These are phyloP conservation scores for Scortechinia acanthostroma DNA, from an alignment of 2,329 filamentous ascomycete species.

Conservation along the genomic window DNA sequence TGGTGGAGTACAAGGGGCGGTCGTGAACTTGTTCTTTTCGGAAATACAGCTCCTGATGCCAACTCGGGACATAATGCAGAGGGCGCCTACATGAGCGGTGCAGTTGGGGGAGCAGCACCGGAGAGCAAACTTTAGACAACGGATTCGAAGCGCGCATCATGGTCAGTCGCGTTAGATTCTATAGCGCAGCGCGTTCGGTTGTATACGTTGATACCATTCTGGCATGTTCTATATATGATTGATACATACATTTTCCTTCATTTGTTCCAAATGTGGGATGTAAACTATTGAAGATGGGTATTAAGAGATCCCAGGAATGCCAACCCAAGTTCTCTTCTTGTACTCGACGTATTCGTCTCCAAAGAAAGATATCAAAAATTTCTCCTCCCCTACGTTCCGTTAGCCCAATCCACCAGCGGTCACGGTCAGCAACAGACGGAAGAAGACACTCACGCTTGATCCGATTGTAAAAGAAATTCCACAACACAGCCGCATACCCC, in stretches of 20 bases:
- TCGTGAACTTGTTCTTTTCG: conserved; percentile 13
- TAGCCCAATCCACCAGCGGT: too few species aligned
- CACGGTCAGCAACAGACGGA: neutral
- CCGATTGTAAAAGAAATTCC: conserved; percentile 73
- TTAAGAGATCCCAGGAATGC: neutral
- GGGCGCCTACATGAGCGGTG: neutral
- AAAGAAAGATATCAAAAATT: conserved; percentile 73
- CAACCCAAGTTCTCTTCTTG: conserved; percentile 29
- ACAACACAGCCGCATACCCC: conserved; percentile 70
- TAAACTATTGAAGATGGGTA: too few species aligned
- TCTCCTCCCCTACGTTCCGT: conserved; percentile 51
- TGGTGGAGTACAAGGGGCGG: conserved; percentile 57
- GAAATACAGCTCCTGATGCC: conserved; percentile 4
- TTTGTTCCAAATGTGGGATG: too few species aligned
- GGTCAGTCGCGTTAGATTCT: neutral
- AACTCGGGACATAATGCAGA: too few species aligned
- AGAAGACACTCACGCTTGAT: conserved; percentile 40
- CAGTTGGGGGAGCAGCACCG: neutral
- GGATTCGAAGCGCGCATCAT: neutral
- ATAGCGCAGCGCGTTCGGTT: neutral
- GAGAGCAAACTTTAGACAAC: conserved; percentile 2
- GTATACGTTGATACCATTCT: too few species aligned
- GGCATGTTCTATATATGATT: too few species aligned
- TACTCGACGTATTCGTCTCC: conserved; percentile 75
- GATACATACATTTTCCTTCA: too few species aligned